Percentiles rank a stretch among this genome's conserved stretches.
These are phyloP conservation scores for Xerocomus spinulosus DNA, from an alignment of 768 basidiomycete species.

Conservation along the genomic window DNA sequence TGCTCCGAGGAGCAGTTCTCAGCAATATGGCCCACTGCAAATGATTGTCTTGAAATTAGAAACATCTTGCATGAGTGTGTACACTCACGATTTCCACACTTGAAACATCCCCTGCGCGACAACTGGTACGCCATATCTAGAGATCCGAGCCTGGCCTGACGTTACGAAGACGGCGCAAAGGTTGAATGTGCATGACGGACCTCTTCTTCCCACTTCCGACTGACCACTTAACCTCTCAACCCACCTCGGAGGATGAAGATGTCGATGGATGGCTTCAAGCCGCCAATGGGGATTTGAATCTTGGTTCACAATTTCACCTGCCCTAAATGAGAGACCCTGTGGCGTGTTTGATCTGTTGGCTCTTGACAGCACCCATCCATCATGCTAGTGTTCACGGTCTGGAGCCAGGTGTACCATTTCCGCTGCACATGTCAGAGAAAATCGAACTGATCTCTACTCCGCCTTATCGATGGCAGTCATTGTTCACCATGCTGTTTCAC, in stretches of 20 bases:
- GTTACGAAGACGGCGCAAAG: slow-evolving; percentile 26
- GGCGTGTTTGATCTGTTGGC: slow-evolving; percentile 19
- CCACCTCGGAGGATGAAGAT: slow-evolving; percentile 59
- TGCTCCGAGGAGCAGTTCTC: slow-evolving; percentile 87
- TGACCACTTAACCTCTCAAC: slow-evolving; percentile 59
- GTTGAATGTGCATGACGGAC: slow-evolving; percentile 31
- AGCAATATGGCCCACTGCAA: slow-evolving; percentile 84
- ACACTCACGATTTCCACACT: slow-evolving; percentile 84
- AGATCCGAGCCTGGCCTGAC: slow-evolving; percentile 42
- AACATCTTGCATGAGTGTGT: slow-evolving; percentile 8
- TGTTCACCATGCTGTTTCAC: slow-evolving; percentile 15
- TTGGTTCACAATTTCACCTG: slow-evolving; percentile 24
- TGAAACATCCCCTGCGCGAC: slow-evolving; percentile 87
- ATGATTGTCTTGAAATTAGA: slow-evolving; percentile 12
- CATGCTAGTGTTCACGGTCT: slow-evolving; percentile 8
- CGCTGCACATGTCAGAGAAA: slow-evolving; percentile 20
- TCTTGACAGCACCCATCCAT: slow-evolving; percentile 1
- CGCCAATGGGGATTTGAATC: slow-evolving; percentile 15
- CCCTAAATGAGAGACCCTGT: slow-evolving; percentile 33
- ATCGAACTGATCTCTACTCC: slow-evolving; percentile 19
- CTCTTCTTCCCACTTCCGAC: slow-evolving; percentile 75
- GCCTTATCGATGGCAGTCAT: slow-evolving; percentile 29
- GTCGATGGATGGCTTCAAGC: slow-evolving; percentile 29
- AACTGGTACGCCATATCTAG: slow-evolving; percentile 71
- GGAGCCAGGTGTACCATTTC: slow-evolving; percentile 21